Percentiles rank a stretch among this genome's conserved stretches.
Evolutionary conservation across 2,329 filamentous ascomycete genomes (phyloP).

Genomic region (Neurospora crassa): DNA sequence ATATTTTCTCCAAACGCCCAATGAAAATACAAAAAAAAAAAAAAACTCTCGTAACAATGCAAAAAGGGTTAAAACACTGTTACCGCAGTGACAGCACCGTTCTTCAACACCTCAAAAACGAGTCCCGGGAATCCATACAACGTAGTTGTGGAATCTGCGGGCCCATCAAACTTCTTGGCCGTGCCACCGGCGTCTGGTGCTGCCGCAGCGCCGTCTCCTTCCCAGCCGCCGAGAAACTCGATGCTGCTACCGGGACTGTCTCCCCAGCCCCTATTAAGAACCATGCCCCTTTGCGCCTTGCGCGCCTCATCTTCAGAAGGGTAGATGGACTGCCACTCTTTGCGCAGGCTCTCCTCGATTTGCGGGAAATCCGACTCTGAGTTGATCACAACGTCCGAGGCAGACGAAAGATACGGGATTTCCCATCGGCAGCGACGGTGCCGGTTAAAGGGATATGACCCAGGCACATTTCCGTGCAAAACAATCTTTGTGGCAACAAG

Average conservation of each 20-base stretch:
- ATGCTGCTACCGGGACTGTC: conserved; percentile 86
- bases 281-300: conserved; percentile 62
- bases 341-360: conserved; percentile 58
- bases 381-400: conserved; percentile 34
- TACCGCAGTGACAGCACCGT: conserved; percentile 78
- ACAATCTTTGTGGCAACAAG: conserved; percentile 87
- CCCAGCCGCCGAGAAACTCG: conserved; percentile 77
- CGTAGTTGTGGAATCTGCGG: conserved; percentile 60
- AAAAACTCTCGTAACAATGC: conserved; percentile 1
- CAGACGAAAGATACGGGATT: conserved; percentile 48
- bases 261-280: conserved; percentile 82
- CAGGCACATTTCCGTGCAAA: conserved; percentile 87
- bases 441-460: conserved; percentile 93
- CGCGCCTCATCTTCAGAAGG: conserved; percentile 41
- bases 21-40: neutral
- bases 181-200: conserved; percentile 27
- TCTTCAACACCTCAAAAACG: conserved; percentile 92
- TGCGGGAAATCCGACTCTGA: conserved; percentile 74
- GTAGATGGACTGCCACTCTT: conserved; percentile 61
- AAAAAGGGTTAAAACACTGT: conserved; percentile 62
- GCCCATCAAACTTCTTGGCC: conserved; percentile 43
- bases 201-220: conserved; percentile 45
- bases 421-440: conserved; percentile 86
- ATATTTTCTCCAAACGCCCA: neutral
- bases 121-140: conserved; percentile 89